Percentiles rank a stretch among this genome's conserved stretches.
Conservation (phyloP, 1,284 basidiomycete genomes). For the Melanopsichium pennsylvanicum region DNA sequence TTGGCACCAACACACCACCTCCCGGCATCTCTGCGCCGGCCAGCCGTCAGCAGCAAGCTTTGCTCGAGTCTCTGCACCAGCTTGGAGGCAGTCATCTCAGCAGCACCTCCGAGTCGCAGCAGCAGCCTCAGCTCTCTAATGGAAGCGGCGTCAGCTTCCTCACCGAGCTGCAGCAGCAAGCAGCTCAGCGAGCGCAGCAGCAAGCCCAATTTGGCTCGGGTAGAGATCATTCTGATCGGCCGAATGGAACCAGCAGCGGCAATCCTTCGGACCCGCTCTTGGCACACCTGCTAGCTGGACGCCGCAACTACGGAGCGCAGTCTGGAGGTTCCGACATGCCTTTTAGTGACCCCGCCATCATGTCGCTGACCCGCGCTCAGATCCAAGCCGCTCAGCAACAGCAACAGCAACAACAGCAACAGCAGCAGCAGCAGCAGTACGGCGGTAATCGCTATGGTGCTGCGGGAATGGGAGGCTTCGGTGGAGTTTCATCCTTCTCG, state of each 20-base stretch:
- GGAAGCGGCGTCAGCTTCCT: constrained; percentile 36
- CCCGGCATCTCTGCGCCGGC: constrained; percentile 38
- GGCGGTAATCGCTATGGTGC: constrained; percentile 34
- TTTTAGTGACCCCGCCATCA: constrained; percentile 56
- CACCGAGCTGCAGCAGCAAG: constrained; percentile 46
- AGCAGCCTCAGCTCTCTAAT: constrained; percentile 26
- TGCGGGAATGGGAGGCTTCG: constrained; percentile 25
- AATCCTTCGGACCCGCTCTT: constrained; percentile 54
- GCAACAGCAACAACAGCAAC: constrained; percentile 45
- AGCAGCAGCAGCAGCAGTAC: constrained; percentile 4
- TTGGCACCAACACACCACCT: constrained; percentile 43
- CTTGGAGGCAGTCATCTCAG: constrained; percentile 15
- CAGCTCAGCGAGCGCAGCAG: constrained; percentile 40
- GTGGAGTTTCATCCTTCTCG: constrained; percentile 30
- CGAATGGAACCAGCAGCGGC: constrained; percentile 25
- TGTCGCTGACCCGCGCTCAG: constrained; percentile 55
- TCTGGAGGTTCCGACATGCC: constrained; percentile 33
- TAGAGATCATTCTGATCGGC: constrained; percentile 21
- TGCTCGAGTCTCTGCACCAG: constrained; percentile 47
- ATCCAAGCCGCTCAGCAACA: constrained; percentile 47
- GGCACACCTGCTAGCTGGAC: constrained; percentile 57
- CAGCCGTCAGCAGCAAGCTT: constrained; percentile 47
- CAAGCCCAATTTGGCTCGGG: constrained; percentile 28
- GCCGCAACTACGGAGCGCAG: constrained; percentile 26
- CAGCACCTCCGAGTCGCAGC: constrained; percentile 12